These are phyloP conservation scores for Ganoderma multipileum DNA, from an alignment of 1,284 basidiomycete genomes.

Conservation along the genomic window DNA sequence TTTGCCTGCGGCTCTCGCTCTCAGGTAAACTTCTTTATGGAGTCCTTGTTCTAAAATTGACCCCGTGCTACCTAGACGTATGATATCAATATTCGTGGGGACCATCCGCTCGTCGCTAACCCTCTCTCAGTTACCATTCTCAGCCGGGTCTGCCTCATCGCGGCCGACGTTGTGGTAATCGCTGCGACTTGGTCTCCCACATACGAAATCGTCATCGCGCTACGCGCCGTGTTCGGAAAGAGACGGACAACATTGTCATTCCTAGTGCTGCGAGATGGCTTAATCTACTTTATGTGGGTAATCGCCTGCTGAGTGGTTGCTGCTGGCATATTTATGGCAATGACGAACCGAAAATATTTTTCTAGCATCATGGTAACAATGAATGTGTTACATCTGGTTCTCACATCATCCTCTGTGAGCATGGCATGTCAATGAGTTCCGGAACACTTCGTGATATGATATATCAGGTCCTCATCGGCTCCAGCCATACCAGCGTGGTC, in stretches of 20 bases:
- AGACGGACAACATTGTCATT: background rate
- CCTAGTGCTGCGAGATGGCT: background rate
- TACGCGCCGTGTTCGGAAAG: background rate
- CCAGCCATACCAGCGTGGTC: background rate
- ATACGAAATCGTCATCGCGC: background rate
- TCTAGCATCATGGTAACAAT: conserved; percentile 2
- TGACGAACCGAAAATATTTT: background rate
- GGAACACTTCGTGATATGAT: background rate
- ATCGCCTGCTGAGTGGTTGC: background rate
- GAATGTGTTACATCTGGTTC: background rate
- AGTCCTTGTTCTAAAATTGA: background rate
- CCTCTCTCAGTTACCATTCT: background rate
- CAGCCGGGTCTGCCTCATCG: background rate
- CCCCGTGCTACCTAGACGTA: background rate
- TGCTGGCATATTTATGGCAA: no score
- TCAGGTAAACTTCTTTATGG: background rate
- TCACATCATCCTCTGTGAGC: background rate
- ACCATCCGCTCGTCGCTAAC: background rate
- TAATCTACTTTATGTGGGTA: conserved; percentile 3
- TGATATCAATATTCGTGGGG: background rate
- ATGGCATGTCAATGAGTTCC: background rate
- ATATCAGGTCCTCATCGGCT: background rate
- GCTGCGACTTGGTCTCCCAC: conserved; percentile 2
- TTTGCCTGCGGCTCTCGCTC: background rate
- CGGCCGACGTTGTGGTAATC: conserved; percentile 2